Evolutionary conservation across 1,284 basidiomycete genomes (phyloP).

Genomic region (Cystobasidium pallidum): DNA sequence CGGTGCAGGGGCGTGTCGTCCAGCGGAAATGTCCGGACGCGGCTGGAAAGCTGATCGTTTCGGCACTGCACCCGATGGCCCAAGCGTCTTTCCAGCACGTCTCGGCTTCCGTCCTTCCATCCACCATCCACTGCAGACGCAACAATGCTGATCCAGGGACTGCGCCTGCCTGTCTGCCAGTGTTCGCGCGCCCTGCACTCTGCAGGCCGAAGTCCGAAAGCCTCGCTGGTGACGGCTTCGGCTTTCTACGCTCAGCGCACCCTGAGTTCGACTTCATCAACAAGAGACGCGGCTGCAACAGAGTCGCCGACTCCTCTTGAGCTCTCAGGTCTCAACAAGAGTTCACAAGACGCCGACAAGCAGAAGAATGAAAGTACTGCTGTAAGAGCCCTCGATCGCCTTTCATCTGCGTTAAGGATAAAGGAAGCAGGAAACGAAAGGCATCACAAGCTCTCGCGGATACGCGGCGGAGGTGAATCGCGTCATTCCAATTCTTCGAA

Average conservation of each 20-base stretch:
- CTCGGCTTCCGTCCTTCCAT: not conserved
- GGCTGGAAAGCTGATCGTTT: not conserved
- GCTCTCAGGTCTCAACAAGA: constrained; percentile 16
- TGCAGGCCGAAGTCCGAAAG: not conserved
- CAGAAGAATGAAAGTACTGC: constrained; percentile 36
- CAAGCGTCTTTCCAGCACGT: constrained; percentile 2
- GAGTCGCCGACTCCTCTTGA: not conserved
- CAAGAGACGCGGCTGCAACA: not conserved
- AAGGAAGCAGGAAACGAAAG: constrained; percentile 29
- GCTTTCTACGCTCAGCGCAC: not conserved
- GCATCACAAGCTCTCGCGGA: constrained; percentile 33
- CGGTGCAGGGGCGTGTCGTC: not conserved
- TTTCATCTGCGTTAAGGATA: constrained; percentile 32
- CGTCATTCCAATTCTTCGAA: not conserved
- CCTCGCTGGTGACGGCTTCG: not conserved
- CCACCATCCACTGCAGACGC: not conserved
- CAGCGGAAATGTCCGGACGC: constrained; percentile 4
- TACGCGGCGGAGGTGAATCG: constrained; percentile 27
- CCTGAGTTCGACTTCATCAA: not conserved
- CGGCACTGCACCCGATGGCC: constrained; percentile 1
- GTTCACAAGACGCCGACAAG: not conserved
- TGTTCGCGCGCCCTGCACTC: not conserved
- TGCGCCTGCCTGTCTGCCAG: not conserved
- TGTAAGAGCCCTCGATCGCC: constrained; percentile 35
- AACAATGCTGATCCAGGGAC: not conserved